phyloP scores from a whole-genome alignment of 2,329 filamentous ascomycete species.

The Xylariaceae sp. region DNA sequence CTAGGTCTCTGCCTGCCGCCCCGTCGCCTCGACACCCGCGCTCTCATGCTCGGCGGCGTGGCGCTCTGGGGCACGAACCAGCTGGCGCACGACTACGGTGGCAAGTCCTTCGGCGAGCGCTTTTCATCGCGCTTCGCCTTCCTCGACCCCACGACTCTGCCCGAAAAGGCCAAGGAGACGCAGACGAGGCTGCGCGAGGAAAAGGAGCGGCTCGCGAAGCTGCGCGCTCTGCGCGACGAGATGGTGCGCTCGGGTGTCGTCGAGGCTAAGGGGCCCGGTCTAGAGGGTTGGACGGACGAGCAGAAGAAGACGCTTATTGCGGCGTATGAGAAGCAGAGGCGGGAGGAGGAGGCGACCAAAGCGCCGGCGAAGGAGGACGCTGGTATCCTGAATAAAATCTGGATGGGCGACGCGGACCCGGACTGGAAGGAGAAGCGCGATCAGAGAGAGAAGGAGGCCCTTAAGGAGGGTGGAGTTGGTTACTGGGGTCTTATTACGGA shows the following conservation, averaged over 20 bases:
- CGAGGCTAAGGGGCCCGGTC: constrained; percentile 27
- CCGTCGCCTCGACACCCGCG: constrained; percentile 47
- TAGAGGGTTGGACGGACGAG: constrained; percentile 21
- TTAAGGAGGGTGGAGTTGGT: constrained; percentile 50
- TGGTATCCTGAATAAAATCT: constrained; percentile 43
- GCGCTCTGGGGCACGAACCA: constrained; percentile 51
- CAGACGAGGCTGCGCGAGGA: constrained; percentile 45
- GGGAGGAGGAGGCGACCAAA: constrained; percentile 6
- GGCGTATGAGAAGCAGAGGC: constrained; percentile 10
- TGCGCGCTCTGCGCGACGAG: constrained; percentile 21
- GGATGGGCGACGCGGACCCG: constrained; percentile 54
- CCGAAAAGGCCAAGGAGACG: constrained; percentile 48
- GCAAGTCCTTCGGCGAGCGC: constrained; percentile 46
- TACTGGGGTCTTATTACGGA: constrained; percentile 52
- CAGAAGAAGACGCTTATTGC: constrained; percentile 13
- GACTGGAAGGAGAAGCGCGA: constrained; percentile 51
- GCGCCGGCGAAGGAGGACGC: constrained; percentile 15
- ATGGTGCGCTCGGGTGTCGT: constrained; percentile 6
- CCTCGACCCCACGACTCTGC: constrained; percentile 49
- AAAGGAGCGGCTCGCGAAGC: constrained; percentile 31
- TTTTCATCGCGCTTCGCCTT: constrained; percentile 40
- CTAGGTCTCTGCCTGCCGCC: constrained; percentile 48
- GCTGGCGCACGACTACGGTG: constrained; percentile 53
- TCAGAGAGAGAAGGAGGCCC: constrained; percentile 46
- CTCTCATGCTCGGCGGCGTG: constrained; percentile 44